Percentiles rank a stretch among this genome's conserved stretches.
phyloP scores from a whole-genome alignment of 768 basidiomycete species.

The Mycena vitilis region DNA sequence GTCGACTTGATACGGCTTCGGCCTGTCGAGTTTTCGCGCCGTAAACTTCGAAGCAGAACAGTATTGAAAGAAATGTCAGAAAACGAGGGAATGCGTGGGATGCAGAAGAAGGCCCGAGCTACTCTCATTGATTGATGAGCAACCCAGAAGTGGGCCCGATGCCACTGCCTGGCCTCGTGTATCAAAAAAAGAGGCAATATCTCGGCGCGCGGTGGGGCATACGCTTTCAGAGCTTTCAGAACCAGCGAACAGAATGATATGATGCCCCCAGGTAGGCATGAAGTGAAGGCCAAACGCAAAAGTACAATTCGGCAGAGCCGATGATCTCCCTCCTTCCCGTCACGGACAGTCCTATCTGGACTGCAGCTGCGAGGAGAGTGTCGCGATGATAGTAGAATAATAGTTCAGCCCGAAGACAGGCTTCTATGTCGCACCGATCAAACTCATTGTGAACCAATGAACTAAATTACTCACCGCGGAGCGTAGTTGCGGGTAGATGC shows the following conservation, averaged over 20 bases:
- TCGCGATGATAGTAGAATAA: too few species aligned
- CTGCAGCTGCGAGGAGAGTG: too few species aligned
- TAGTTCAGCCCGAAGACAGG: too few species aligned
- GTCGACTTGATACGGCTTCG: slow-evolving; percentile 65
- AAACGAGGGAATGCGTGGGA: slow-evolving; percentile 8
- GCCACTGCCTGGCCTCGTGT: slow-evolving; percentile 47
- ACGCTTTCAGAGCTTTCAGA: too few species aligned
- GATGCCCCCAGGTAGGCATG: too few species aligned
- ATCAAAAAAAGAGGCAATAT: slow-evolving; percentile 52
- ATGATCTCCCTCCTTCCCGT: too few species aligned
- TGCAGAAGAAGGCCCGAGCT: slow-evolving; percentile 37
- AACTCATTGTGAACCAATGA: too few species aligned
- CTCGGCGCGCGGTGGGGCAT: slow-evolving; percentile 65
- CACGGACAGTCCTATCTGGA: too few species aligned
- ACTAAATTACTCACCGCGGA: background rate
- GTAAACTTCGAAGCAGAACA: slow-evolving; percentile 55
- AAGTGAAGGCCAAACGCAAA: too few species aligned
- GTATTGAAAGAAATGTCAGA: slow-evolving; percentile 14
- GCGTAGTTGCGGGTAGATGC: background rate
- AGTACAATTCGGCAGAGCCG: too few species aligned
- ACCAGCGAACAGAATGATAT: too few species aligned
- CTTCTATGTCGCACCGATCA: too few species aligned
- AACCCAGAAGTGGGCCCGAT: slow-evolving; percentile 59
- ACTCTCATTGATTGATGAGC: slow-evolving; percentile 45
- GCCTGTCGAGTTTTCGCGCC: slow-evolving; percentile 45